phyloP scores from a whole-genome alignment of 306 rosid genomes.

The Morella rubra region DNA sequence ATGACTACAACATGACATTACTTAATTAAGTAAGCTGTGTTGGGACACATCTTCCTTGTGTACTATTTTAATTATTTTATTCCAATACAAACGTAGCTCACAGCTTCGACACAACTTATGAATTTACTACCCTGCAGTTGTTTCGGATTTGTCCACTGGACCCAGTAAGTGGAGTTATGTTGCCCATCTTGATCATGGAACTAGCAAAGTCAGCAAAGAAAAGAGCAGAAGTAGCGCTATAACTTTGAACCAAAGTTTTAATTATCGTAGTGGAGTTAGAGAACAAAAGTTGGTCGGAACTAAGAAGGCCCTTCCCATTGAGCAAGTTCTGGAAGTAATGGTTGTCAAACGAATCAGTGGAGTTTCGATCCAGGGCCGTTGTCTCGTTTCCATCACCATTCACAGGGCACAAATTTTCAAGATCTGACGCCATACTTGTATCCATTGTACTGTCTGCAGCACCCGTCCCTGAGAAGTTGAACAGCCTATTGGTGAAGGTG shows the following conservation, averaged over 20 bases:
- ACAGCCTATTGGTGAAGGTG: conserved; percentile 62
- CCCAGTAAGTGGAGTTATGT: conserved; percentile 58
- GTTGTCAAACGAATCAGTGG: conserved; percentile 76
- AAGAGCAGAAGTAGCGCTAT: conserved; percentile 38
- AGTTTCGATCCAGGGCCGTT: conserved; percentile 60
- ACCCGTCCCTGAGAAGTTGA: conserved; percentile 67
- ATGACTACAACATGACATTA: too few species aligned
- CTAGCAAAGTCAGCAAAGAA: conserved; percentile 59
- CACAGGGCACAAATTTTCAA: conserved; percentile 65
- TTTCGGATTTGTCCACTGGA: conserved; percentile 73
- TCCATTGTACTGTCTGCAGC: conserved; percentile 62
- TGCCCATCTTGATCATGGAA: conserved; percentile 87
- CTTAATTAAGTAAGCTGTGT: too few species aligned
- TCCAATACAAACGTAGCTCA: too few species aligned
- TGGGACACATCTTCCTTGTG: too few species aligned
- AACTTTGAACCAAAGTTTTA: conserved; percentile 53
- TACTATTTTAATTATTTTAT: too few species aligned
- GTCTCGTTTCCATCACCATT: conserved; percentile 62
- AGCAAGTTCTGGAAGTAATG: conserved; percentile 73
- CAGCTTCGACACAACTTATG: neutral
- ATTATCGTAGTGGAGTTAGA: conserved; percentile 54
- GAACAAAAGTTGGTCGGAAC: conserved; percentile 72
- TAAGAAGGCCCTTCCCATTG: conserved; percentile 57
- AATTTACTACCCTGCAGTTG: conserved; percentile 65
- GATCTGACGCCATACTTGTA: conserved; percentile 40